Percentiles rank a stretch among this genome's conserved stretches.
phyloP scores from a whole-genome alignment of 805 yeast species.

The Metschnikowia corniflorae region DNA sequence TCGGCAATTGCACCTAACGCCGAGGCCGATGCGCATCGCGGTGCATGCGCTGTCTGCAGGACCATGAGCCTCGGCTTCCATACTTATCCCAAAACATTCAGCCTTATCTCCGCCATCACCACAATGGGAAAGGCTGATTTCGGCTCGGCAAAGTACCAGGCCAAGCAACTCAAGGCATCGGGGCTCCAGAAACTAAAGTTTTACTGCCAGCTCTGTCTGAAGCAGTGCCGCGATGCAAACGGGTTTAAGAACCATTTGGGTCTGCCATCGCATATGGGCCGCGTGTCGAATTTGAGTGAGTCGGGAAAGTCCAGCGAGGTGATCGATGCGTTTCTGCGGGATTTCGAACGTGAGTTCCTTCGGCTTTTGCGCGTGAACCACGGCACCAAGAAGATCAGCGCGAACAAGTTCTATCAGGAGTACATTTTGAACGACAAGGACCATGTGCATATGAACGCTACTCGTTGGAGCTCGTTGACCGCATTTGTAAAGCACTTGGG shows the following conservation, averaged over 20 bases:
- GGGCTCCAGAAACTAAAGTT: conserved; percentile 84
- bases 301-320: conserved; percentile 45
- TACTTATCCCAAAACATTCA: no score
- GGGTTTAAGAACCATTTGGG: conserved; percentile 89
- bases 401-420: conserved; percentile 87
- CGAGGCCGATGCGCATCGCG: no score
- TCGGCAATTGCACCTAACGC: no score
- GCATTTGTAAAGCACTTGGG: conserved; percentile 64
- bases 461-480: conserved; percentile 70
- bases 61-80: no score
- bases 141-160: conserved; percentile 57
- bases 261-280: conserved; percentile 72
- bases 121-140: conserved; percentile 34
- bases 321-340: conserved; percentile 55
- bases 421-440: conserved; percentile 69
- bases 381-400: conserved; percentile 76
- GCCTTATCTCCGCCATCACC: no score
- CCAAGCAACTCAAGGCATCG: conserved; percentile 72
- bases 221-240: conserved; percentile 94
- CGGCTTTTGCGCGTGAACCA: conserved; percentile 60
- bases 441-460: conserved; percentile 89
- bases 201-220: conserved; percentile 88
- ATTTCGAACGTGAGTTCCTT: conserved; percentile 64
- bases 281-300: conserved; percentile 36
- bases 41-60: no score